Conservation (phyloP, 257 asterid species). For the Fraxinus americana region DNA sequence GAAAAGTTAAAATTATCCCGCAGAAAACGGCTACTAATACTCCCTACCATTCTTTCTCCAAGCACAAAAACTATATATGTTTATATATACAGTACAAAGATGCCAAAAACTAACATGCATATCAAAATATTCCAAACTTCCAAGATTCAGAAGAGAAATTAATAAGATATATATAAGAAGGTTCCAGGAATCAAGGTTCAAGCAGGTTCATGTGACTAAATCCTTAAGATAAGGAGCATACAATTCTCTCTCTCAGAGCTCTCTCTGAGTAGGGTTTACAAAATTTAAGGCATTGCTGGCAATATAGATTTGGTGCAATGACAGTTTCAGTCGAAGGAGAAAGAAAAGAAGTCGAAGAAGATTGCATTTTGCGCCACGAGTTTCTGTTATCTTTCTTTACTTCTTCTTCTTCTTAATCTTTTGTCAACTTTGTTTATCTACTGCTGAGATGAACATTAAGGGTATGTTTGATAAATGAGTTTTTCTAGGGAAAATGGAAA, state of each 20-base stretch:
- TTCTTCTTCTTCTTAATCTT: slow-evolving; percentile 46
- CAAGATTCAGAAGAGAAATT: slow-evolving; percentile 32
- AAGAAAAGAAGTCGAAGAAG: slow-evolving; percentile 24
- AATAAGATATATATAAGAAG: slow-evolving; percentile 39
- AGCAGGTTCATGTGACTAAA: slow-evolving; percentile 42
- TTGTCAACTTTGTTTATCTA: slow-evolving; percentile 32
- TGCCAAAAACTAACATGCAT: slow-evolving; percentile 24
- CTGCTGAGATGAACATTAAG: slow-evolving; percentile 19
- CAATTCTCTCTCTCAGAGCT: slow-evolving; percentile 30
- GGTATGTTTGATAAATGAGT: too few relatives aligned
- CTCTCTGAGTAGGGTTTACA: background rate
- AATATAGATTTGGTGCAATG: slow-evolving; percentile 28
- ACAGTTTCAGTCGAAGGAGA: background rate
- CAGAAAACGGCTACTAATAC: slow-evolving; percentile 56
- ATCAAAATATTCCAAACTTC: slow-evolving; percentile 33
- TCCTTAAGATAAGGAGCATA: slow-evolving; percentile 45
- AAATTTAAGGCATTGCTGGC: background rate
- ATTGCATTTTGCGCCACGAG: slow-evolving; percentile 19
- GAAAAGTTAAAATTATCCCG: slow-evolving; percentile 28
- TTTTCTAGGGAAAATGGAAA: too few relatives aligned
- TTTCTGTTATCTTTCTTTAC: slow-evolving; percentile 32
- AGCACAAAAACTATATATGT: slow-evolving; percentile 14
- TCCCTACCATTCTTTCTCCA: slow-evolving; percentile 4
- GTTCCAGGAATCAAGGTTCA: slow-evolving; percentile 73
- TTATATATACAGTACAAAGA: slow-evolving; percentile 22